phyloP scores from a whole-genome alignment of 306 rosid species.

The Argentina anserina region DNA sequence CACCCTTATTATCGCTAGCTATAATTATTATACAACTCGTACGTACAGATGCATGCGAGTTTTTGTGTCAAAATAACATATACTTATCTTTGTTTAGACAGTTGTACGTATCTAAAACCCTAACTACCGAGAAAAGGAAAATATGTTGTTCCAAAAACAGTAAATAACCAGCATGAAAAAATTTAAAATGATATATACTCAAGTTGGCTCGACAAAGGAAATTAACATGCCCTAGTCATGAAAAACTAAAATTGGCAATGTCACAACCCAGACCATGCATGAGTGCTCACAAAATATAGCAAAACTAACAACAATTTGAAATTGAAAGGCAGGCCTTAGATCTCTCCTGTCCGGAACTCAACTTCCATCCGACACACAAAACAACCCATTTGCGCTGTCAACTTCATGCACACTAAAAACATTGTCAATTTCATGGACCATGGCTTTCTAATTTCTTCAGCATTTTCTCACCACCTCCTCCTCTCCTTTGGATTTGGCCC shows the following conservation, averaged over 20 bases:
- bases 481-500: background rate
- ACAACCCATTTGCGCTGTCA: constrained; percentile 11
- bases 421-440: constrained; percentile 19
- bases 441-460: constrained; percentile 12
- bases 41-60: too few species aligned
- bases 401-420: constrained; percentile 4
- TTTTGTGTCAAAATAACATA: background rate
- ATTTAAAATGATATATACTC: background rate
- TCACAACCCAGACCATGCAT: background rate
- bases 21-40: too few species aligned
- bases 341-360: constrained; percentile 45
- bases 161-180: background rate
- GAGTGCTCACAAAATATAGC: constrained; percentile 6
- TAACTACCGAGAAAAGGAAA: background rate
- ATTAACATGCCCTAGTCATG: background rate
- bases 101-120: background rate
- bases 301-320: constrained; percentile 8
- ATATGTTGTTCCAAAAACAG: background rate
- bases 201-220: background rate
- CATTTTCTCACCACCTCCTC: constrained; percentile 7
- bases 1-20: too few species aligned
- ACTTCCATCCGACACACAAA: constrained; percentile 28
- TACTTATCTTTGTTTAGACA: background rate
- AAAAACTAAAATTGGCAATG: constrained; percentile 2
- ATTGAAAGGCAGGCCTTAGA: constrained; percentile 58